These are phyloP conservation scores for Aspergillus homomorphus DNA, from an alignment of 495 filamentous ascomycete genomes.

Conservation along the genomic window DNA sequence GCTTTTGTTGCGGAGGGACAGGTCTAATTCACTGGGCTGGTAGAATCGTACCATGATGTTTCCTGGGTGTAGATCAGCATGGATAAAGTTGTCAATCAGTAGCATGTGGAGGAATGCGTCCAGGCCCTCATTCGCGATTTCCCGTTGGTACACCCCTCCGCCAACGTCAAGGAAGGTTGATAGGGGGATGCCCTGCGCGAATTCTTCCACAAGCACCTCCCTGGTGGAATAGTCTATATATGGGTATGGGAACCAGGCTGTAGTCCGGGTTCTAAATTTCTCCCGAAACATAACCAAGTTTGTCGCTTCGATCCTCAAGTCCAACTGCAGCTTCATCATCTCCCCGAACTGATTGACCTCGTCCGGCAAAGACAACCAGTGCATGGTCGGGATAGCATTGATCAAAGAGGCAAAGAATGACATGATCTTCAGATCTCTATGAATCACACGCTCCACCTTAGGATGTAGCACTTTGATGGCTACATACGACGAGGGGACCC, in stretches of 20 bases:
- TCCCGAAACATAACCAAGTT: conserved; percentile 87
- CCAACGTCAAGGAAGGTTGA: conserved; percentile 86
- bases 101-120: conserved; percentile 99
- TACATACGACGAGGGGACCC: conserved; percentile 88
- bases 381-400: conserved; percentile 88
- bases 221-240: conserved; percentile 88
- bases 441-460: conserved; percentile 80
- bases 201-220: conserved; percentile 93
- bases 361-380: conserved; percentile 95
- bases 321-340: conserved; percentile 97
- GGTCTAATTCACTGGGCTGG: conserved; percentile 66
- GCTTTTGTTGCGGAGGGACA: conserved; percentile 54
- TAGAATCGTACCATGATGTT: conserved; percentile 99
- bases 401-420: conserved; percentile 81
- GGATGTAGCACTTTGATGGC: conserved; percentile 97
- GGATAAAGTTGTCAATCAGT: conserved; percentile 95
- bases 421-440: conserved; percentile 91
- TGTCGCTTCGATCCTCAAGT: conserved; percentile 89
- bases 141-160: conserved; percentile 87
- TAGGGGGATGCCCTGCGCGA: conserved; percentile 88
- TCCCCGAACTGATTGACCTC: conserved; percentile 92
- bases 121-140: conserved; percentile 92
- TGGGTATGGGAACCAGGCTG: conserved; percentile 94
- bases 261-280: conserved; percentile 84
- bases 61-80: conserved; percentile 96